Conservation (phyloP, 2,329 filamentous ascomycete genomes). For the Fusarium torulosum region DNA sequence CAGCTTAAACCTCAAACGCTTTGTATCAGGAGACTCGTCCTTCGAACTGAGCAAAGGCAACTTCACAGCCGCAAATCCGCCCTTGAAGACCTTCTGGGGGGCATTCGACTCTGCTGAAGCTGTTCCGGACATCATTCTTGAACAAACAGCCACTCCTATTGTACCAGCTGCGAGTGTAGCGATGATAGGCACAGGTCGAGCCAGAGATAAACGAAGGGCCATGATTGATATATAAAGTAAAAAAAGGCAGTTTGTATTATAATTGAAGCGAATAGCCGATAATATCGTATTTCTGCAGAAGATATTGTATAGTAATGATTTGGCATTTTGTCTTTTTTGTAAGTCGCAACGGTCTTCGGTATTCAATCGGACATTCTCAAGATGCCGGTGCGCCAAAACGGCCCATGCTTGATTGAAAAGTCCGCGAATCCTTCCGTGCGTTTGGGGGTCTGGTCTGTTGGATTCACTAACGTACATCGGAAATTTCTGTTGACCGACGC, state of each 20-base stretch:
- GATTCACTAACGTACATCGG: neutral
- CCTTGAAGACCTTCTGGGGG: slow-evolving; percentile 49
- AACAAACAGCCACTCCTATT: slow-evolving; percentile 31
- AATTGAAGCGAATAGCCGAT: neutral
- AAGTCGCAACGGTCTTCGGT: slow-evolving; percentile 15
- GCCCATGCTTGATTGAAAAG: neutral
- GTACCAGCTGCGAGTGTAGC: slow-evolving; percentile 41
- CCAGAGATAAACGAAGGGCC: slow-evolving; percentile 27
- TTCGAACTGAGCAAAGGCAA: slow-evolving; percentile 65
- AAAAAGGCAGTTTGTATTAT: neutral
- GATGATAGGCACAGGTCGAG: slow-evolving; percentile 42
- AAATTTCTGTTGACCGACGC: neutral
- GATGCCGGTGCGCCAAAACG: slow-evolving; percentile 15
- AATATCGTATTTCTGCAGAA: neutral
- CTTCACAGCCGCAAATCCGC: slow-evolving; percentile 58
- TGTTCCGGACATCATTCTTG: slow-evolving; percentile 40
- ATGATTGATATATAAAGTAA: slow-evolving; percentile 7
- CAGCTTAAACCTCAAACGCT: slow-evolving; percentile 67
- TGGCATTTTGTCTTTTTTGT: neutral
- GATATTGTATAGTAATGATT: neutral
- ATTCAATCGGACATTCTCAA: slow-evolving; percentile 22
- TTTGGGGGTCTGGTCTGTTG: neutral
- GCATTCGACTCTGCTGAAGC: slow-evolving; percentile 40
- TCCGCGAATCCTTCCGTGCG: neutral
- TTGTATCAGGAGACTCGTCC: slow-evolving; percentile 69